Base-by-base conservation (phyloP, 805 yeast genomes). In the Wickerhamiella siamensis region DNA sequence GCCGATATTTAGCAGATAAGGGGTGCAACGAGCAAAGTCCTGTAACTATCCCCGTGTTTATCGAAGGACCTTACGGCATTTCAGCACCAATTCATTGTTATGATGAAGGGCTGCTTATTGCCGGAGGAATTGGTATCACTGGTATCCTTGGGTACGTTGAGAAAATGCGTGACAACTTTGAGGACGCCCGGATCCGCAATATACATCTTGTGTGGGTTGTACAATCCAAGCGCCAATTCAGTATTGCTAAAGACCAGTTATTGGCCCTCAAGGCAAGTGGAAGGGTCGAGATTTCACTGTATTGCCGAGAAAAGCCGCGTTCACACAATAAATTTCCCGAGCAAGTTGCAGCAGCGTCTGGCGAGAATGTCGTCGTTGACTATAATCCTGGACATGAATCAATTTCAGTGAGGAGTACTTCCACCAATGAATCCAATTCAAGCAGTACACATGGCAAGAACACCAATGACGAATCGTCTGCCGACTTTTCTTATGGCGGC, bases 61-160 rank as follows among this genome's bases (percentile, higher is more conserved):
- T 76, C 17, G 83, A 76, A 49, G 83, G 83, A 0, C 77, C 79
- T 0, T 76, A 77, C 49, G 82, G 82, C 1, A 56, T 61, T 3
- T 53, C 65, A 2, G 57, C 54, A 14, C 77, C 75, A 1, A 69
- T 72, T 44, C 63, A 63, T 37, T 61, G 65, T 17, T 74, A 69
- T 50, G 64, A 64, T 29, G 64, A 65, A 37, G 69, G 70, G 1
- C 57, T 75, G 5, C 65, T 75, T 35, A 56, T 76, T 33, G 77
- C 79, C 3, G 82, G 82, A 8, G 83, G 82, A 4, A 72, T 73
- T 47, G 83, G 83, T 9, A 66, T 76, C 51, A 73, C 83, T 0
- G 79, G 75, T 0, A 61, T 72, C 8, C 61, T 69, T 33, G 62
- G 74, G 2, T 66, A 72, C 43, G 72, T 71, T 8, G 61, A 58